Evolutionary conservation across 371 early-diverging fungal genomes (phyloP).

Genomic region (Saksenaea oblongispora): DNA sequence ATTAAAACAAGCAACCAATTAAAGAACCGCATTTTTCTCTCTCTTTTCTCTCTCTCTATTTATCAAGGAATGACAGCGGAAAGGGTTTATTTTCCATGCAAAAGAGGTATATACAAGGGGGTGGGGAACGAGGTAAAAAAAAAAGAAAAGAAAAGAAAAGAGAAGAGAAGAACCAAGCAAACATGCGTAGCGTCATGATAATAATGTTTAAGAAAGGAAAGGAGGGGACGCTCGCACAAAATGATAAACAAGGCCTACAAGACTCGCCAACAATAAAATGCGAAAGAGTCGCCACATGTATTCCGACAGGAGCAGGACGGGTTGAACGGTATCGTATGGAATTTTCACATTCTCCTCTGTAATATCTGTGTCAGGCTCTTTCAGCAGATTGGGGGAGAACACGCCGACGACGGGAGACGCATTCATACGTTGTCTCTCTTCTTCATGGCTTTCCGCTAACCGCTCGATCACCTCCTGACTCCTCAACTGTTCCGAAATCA

Average conservation of each 20-base stretch:
- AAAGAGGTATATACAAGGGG: neutral
- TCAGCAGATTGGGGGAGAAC: slow-evolving; percentile 19
- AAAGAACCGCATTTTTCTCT: too few relatives aligned
- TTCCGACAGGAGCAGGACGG: slow-evolving; percentile 27
- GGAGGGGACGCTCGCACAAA: slow-evolving; percentile 25
- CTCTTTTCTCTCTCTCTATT: neutral
- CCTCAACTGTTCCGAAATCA: slow-evolving; percentile 42
- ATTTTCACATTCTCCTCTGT: neutral
- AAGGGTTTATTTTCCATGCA: neutral
- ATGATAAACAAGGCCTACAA: slow-evolving; percentile 42
- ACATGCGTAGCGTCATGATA: slow-evolving; percentile 2
- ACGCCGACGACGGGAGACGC: slow-evolving; percentile 10
- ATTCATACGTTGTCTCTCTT: slow-evolving; percentile 16
- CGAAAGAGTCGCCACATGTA: slow-evolving; percentile 46
- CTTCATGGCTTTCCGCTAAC: slow-evolving; percentile 33
- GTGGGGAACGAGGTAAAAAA: slow-evolving; percentile 5
- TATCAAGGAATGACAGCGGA: neutral
- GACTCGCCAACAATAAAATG: slow-evolving; percentile 37
- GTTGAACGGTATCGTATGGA: slow-evolving; percentile 4
- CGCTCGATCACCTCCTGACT: slow-evolving; percentile 50
- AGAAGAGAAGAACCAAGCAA: neutral
- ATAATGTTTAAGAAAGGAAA: slow-evolving; percentile 10
- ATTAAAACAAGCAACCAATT: too few relatives aligned
- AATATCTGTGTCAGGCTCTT: slow-evolving; percentile 14
- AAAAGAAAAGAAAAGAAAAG: neutral